These are phyloP conservation scores for Salix koriyanagi DNA, from an alignment of 345 rosid species.

Conservation along the genomic window DNA sequence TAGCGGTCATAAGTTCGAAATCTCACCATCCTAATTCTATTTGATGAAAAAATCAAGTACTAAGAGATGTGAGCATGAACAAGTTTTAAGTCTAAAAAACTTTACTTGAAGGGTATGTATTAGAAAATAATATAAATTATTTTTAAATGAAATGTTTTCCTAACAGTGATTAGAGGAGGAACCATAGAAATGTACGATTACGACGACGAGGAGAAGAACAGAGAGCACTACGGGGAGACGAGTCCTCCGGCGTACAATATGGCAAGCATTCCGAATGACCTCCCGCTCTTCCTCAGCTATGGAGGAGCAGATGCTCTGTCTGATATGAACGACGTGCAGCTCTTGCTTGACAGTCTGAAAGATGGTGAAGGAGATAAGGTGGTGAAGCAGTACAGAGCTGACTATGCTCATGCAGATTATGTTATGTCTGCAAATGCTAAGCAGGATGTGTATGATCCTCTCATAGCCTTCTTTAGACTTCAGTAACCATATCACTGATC, in stretches of 20 bases:
- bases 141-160: too few relatives aligned
- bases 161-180: slow-evolving; percentile 34
- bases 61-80: too few relatives aligned
- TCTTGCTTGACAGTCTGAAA: slow-evolving; percentile 33
- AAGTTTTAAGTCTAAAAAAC: too few relatives aligned
- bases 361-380: slow-evolving; percentile 38
- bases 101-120: too few relatives aligned
- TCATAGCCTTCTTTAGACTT: slow-evolving; percentile 39
- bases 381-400: slow-evolving; percentile 20
- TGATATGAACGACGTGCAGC: slow-evolving; percentile 35
- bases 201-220: slow-evolving; percentile 31
- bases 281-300: slow-evolving; percentile 43
- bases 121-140: too few relatives aligned
- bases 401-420: slow-evolving; percentile 48
- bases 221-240: slow-evolving; percentile 36
- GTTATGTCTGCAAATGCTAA: slow-evolving; percentile 44
- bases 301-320: slow-evolving; percentile 50
- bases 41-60: too few relatives aligned
- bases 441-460: slow-evolving; percentile 43
- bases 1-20: too few relatives aligned
- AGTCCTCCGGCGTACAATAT: slow-evolving; percentile 42
- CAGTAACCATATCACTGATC: slow-evolving; percentile 4
- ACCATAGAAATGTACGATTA: slow-evolving; percentile 41
- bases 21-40: too few relatives aligned
- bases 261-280: slow-evolving; percentile 39